Base-by-base conservation (phyloP, 2,329 filamentous ascomycete species). In the Scorias spongiosa region DNA sequence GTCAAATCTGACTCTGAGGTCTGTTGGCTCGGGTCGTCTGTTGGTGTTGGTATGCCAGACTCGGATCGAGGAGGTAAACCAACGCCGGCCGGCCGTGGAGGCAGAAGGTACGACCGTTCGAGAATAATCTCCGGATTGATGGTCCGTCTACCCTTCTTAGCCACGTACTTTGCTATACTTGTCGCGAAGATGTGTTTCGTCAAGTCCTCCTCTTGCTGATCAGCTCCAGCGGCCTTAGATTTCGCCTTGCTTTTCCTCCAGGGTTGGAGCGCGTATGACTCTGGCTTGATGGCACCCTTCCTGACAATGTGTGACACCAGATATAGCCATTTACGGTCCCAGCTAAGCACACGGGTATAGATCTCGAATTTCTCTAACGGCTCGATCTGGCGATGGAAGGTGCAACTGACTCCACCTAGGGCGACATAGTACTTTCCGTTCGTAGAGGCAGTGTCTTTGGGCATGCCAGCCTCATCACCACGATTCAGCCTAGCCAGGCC, bases 111-210 rank as follows among this genome's bases (percentile, higher is more conserved):
- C 41, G 80, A 81, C 30, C 80, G 74, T 38, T 75, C 69, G 20
- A 96, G 69, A 7, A 89, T 70, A 40, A 83, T 70, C 52, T 87
- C 81, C 0, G 91, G 88, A 50, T 88, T 78, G 3, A 96, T 76
- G 0, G 89, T 96, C 55, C 91, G 70, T 18, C 89, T 71, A 1
- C 68, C 69, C 48, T 65, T 65, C 55, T 72, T 72, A 46, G 70
- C 64, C 2, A 71, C 69, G 48, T 72, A 72, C 41, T 68, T 63
- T 1, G 69, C 64, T 30, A 72, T 58, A 7, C 63, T 66, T n/a
- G 66, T 70, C 8, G 68, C 68, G 48, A 63, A 70, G n/a, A 72
- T 61, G 10, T 66, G 60, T 36, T 63, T 62, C 46, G 61, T 61
- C 18, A 69, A 47, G 38, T 58, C 56, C 48, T 60, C 60, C n/a